A percentile compares a stretch with the other conserved stretches of the same genome.
Conservation (phyloP, 306 rosid genomes). For the Vachellia collinsii region DNA sequence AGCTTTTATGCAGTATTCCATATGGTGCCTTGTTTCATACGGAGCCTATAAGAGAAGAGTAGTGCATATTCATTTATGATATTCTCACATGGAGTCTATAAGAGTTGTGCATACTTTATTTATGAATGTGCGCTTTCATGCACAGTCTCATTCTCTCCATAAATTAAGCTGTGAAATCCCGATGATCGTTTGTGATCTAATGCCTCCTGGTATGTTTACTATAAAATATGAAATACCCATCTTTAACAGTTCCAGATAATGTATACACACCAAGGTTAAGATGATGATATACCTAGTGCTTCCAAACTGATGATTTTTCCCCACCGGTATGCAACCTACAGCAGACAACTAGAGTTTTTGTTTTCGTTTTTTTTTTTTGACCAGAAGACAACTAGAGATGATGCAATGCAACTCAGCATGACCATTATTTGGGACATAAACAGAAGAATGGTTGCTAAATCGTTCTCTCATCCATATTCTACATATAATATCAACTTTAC, state of each 20-base stretch:
- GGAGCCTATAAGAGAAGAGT: conserved; percentile 68
- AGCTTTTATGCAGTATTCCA: conserved; percentile 94
- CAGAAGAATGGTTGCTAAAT: conserved; percentile 20
- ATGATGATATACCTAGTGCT: background rate
- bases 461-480: conserved; percentile 2
- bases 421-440: conserved; percentile 28
- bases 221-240: background rate
- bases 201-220: background rate
- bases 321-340: conserved; percentile 17
- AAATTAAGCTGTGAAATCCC: background rate
- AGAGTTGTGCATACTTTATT: conserved; percentile 11
- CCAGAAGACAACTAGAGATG: background rate
- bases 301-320: background rate
- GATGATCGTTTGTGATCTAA: background rate
- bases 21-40: conserved; percentile 94
- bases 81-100: conserved; percentile 80
- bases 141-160: conserved; percentile 4
- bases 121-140: conserved; percentile 3
- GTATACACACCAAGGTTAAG: background rate
- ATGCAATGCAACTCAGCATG: conserved; percentile 9
- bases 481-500: background rate
- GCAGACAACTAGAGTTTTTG: conserved; percentile 26
- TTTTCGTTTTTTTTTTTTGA: too few species aligned
- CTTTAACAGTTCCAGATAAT: background rate
- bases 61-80: conserved; percentile 5